A percentile compares a stretch with the other conserved stretches of the same genome.
phyloP scores from a whole-genome alignment of 2,329 filamentous ascomycete species.

The Pyrenochaeta sp. region DNA sequence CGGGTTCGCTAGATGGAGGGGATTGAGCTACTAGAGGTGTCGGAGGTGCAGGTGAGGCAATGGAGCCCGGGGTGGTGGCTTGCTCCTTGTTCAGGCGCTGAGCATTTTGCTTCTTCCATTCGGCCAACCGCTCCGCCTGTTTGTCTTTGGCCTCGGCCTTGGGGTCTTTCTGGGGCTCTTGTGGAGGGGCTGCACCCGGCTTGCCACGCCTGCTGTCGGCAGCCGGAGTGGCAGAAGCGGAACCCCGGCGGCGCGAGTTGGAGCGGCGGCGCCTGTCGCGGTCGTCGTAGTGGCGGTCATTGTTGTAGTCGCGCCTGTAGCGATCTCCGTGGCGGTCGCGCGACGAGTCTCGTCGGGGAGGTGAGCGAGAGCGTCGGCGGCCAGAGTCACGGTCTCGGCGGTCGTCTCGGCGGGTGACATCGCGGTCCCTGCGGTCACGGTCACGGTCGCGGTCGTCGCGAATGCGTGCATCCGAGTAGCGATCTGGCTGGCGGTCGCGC shows the following conservation, averaged over 20 bases:
- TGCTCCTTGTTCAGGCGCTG: conserved; percentile 65
- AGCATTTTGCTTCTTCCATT: conserved; percentile 78
- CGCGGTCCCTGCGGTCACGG: conserved; percentile 29
- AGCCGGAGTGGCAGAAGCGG: conserved; percentile 67
- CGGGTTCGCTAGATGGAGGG: conserved; percentile 24
- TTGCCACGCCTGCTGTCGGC: conserved; percentile 30
- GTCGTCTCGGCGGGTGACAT: conserved; percentile 56
- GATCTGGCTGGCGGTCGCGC: conserved; percentile 52
- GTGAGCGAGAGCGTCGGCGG: conserved; percentile 24
- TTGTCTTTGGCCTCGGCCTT: conserved; percentile 34
- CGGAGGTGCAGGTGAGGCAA: conserved; percentile 70
- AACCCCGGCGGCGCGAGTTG: conserved; percentile 65
- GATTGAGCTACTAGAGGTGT: conserved; percentile 55
- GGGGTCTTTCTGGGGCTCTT: conserved; percentile 64
- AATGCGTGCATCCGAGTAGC: conserved; percentile 47
- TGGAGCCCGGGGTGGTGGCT: conserved; percentile 68
- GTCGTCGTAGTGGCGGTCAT: conserved; percentile 68
- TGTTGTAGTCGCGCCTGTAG: conserved; percentile 48
- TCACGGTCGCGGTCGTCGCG: conserved; percentile 60
- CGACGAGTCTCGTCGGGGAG: conserved; percentile 65
- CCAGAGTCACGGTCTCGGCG: conserved; percentile 19
- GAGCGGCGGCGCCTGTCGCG: conserved; percentile 73
- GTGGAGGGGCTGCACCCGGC: conserved; percentile 53
- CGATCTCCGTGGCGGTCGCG: conserved; percentile 57
- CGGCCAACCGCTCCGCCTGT: conserved; percentile 59